Conservation (phyloP, 768 basidiomycete species). For the Collybia sordida region DNA sequence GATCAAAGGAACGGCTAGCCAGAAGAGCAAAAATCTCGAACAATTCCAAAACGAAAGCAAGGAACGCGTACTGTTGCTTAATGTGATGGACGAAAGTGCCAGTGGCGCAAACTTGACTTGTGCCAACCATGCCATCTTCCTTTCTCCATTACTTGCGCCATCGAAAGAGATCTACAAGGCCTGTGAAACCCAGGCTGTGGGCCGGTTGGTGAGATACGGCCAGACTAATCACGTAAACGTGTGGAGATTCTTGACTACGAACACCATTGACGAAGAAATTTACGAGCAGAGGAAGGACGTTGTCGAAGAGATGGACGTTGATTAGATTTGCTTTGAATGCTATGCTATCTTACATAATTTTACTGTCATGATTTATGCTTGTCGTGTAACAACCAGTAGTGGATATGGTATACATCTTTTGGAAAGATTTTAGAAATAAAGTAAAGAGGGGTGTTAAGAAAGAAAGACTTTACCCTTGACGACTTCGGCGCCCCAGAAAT, state of each 20-base stretch:
- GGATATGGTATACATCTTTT: neutral
- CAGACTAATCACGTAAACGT: constrained; percentile 80
- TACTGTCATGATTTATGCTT: no score
- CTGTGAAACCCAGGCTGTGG: constrained; percentile 80
- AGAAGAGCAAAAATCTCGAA: constrained; percentile 81
- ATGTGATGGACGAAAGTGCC: constrained; percentile 95
- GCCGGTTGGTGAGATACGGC: constrained; percentile 81
- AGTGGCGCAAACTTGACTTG: constrained; percentile 90
- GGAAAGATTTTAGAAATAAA: no score
- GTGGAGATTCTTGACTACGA: constrained; percentile 79
- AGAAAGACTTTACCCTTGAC: neutral
- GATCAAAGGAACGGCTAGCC: constrained; percentile 74
- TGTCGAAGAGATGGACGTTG: neutral
- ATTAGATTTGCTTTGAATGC: constrained; percentile 6
- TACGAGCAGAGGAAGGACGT: constrained; percentile 49
- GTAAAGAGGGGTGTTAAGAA: no score
- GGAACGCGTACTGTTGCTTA: constrained; percentile 81
- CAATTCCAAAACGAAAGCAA: constrained; percentile 80
- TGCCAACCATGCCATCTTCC: constrained; percentile 94
- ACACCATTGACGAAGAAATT: constrained; percentile 89
- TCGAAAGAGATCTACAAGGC: constrained; percentile 85
- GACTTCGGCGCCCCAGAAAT: neutral
- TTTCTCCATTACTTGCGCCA: constrained; percentile 84
- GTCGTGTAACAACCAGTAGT: no score
- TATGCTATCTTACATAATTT: constrained; percentile 3